Evolutionary conservation across 208 protist genomes (phyloP), one percentile per base, ranked within the genome.

Genomic region (Zelonia costaricensis): DNA sequence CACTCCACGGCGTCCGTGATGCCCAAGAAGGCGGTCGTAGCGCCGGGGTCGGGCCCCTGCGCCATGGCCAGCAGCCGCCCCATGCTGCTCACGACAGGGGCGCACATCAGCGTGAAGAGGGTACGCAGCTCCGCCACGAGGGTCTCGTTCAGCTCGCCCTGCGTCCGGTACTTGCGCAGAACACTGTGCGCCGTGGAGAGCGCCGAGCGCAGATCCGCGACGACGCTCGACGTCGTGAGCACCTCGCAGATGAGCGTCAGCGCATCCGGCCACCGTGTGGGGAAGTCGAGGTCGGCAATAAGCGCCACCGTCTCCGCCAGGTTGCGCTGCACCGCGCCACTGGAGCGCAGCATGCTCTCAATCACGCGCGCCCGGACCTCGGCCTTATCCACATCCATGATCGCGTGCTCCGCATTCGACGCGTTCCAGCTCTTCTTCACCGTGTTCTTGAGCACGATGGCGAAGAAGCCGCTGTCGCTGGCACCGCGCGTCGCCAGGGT

Each of bases 221-320:
- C 78, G 25, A 46, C 62, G 42, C 43, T 35, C 4, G 44, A 38
- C 5, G 46, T 54, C 27, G 49, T 64, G 16, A 93, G 62, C 18
- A 77, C 68, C 25, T 84, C 56, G 4, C 77, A 58, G 46, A 98
- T 84, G 18, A 91, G 51, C 3, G 74, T 48, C 33, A 99, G 62
- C 4, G 97, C 80, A 54, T 81, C 63, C 4, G 84, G 75, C 96
- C 97, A 99, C 25, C 52, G 27, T 2, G 58, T 48, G 15, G 97
- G 97, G 57, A 99, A 99, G 72, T 99, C 97, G 16, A 80, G 54
- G 30, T 88, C 58, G 9, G 88, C 83, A 49, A 98, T 98, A 28
- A 97, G 69, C 33, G 84, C 62, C 42, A 98, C 82, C 25, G 93
- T 77, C 54, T 95, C 96, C 0, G 86, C 80, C n/a, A 98, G 71